phyloP scores from a whole-genome alignment of 805 yeast species.

The Yarrowia keelungensis region DNA sequence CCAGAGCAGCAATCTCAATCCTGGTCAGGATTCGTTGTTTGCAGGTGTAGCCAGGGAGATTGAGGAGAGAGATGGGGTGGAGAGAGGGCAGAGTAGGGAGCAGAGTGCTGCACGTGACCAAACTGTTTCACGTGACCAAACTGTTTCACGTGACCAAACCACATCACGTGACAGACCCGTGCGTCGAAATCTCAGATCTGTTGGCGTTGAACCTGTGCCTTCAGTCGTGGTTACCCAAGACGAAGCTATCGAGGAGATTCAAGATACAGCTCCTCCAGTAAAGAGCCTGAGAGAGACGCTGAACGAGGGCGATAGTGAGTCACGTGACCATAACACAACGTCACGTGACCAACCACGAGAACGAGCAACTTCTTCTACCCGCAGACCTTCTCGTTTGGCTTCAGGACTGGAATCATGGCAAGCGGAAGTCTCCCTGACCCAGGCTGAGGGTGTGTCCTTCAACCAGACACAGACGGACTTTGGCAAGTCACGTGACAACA shows the following conservation, averaged over 20 bases:
- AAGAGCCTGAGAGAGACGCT: not conserved
- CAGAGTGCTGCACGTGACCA: not conserved
- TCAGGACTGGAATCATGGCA: slow-evolving; percentile 20
- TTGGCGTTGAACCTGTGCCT: slow-evolving; percentile 3
- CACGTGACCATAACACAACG: slow-evolving; percentile 3
- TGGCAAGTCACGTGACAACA: not conserved
- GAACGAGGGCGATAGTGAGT: not conserved
- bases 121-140: not conserved
- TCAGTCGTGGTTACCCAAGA: not conserved
- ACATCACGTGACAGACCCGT: not conserved
- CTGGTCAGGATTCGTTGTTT: slow-evolving; percentile 19
- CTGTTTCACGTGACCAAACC: not conserved
- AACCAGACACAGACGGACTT: too few relatives aligned
- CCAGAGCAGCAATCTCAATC: not conserved
- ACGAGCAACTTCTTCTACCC: not conserved
- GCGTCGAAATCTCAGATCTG: slow-evolving; percentile 10
- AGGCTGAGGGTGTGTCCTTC: slow-evolving; percentile 14
- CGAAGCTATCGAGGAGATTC: not conserved
- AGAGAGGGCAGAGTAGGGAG: not conserved
- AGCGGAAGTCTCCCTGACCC: slow-evolving; percentile 16
- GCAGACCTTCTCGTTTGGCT: not conserved
- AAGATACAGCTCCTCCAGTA: slow-evolving; percentile 8
- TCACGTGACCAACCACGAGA: slow-evolving; percentile 4
- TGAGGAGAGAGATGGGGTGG: not conserved
- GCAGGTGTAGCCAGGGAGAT: slow-evolving; percentile 5